Conservation (phyloP, 441 rosid species). For the Arabidopsis hybrid region DNA sequence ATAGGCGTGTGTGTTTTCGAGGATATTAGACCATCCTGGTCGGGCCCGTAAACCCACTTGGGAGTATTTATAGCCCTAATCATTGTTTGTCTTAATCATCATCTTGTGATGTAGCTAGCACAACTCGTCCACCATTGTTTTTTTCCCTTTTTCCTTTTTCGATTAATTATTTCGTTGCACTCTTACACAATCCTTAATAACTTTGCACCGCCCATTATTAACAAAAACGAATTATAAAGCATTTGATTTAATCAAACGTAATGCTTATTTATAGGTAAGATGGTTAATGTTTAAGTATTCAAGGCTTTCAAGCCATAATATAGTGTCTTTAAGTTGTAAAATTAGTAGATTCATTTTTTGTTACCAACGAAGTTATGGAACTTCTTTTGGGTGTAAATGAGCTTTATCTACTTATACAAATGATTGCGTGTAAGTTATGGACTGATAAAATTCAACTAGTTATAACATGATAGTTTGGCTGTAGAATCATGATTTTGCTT, state of each 20-base stretch:
- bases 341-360: neutral
- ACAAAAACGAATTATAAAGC: neutral
- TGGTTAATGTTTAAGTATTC: neutral
- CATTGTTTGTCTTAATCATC: constrained; percentile 38
- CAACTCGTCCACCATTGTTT: constrained; percentile 39
- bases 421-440: neutral
- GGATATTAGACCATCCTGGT: constrained; percentile 42
- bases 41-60: constrained; percentile 43
- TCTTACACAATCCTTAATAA: constrained; percentile 37
- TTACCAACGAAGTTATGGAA: neutral
- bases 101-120: constrained; percentile 35
- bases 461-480: neutral
- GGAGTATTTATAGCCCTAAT: constrained; percentile 39
- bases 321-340: neutral
- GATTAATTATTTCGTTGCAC: constrained; percentile 21
- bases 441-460: neutral
- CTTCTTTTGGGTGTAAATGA: too few species aligned
- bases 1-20: constrained; percentile 30
- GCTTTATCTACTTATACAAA: constrained; percentile 8
- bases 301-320: neutral
- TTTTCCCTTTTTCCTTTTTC: constrained; percentile 1
- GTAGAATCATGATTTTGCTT: neutral
- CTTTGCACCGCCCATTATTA: constrained; percentile 42
- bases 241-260: constrained; percentile 17
- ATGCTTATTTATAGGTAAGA: neutral